Evolutionary conservation across 345 rosid species (phyloP).

Genomic region (Viola odorata): DNA sequence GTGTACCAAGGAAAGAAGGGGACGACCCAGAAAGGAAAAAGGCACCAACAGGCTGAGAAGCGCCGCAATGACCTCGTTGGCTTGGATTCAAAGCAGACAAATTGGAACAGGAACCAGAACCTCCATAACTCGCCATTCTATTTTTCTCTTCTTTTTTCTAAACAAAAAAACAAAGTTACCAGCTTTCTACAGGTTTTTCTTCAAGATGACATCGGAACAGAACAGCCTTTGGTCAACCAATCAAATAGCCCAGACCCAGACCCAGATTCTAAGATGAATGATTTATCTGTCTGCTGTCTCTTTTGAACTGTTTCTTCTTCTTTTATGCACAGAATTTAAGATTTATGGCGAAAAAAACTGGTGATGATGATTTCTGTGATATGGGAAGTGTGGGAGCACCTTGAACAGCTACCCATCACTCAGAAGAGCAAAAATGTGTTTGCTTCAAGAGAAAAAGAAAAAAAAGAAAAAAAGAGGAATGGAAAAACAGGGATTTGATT

Average conservation of each 20-base stretch:
- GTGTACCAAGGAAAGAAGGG: constrained; percentile 43
- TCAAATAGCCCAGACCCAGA: no score
- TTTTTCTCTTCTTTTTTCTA: not conserved
- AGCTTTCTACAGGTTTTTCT: no score
- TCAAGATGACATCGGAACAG: not conserved
- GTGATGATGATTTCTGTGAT: constrained; percentile 75
- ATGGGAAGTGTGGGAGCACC: constrained; percentile 43
- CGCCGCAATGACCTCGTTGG: constrained; percentile 8
- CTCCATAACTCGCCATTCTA: constrained; percentile 46
- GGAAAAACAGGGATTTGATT: no score
- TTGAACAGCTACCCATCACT: constrained; percentile 4
- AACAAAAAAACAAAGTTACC: no score
- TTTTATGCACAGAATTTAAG: no score
- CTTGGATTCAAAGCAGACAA: constrained; percentile 36
- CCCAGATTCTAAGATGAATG: no score
- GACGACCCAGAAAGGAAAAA: constrained; percentile 44
- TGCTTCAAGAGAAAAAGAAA: no score
- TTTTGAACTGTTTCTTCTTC: no score
- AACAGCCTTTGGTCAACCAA: no score
- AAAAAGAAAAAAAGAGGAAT: no score
- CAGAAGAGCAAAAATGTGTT: not conserved
- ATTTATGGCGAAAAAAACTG: constrained; percentile 77
- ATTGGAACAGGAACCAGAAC: constrained; percentile 22
- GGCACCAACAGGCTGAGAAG: constrained; percentile 19
- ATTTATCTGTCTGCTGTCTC: no score